Evolutionary conservation across 2,329 filamentous ascomycete genomes (phyloP).

Genomic region (Pseudodiploospora longispora): DNA sequence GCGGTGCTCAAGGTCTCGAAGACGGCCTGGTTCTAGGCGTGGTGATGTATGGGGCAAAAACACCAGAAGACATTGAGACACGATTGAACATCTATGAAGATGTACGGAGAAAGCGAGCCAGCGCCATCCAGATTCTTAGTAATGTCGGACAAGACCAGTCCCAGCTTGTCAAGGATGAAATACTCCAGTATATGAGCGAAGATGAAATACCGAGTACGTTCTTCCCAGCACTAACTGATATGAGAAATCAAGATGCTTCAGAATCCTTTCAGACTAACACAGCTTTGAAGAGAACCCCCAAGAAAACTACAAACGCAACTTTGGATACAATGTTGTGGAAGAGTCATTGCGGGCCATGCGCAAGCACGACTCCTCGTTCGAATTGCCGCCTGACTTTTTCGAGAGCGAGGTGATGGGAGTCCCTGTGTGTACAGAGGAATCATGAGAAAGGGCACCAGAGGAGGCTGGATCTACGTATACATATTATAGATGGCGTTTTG

Average conservation of each 20-base stretch:
- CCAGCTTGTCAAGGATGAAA: slow-evolving; percentile 19
- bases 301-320: slow-evolving; percentile 11
- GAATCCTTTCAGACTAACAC: too few relatives aligned
- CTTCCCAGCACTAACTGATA: background rate
- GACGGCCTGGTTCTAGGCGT: slow-evolving; percentile 26
- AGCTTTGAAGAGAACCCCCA: slow-evolving; percentile 2
- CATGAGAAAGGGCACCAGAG: too few relatives aligned
- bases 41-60: slow-evolving; percentile 16
- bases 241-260: too few relatives aligned
- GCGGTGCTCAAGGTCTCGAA: slow-evolving; percentile 27
- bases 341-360: slow-evolving; percentile 13
- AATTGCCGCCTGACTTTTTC: slow-evolving; percentile 14
- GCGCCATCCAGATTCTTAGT: slow-evolving; percentile 30
- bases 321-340: slow-evolving; percentile 14
- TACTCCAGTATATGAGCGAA: slow-evolving; percentile 17
- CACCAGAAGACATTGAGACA: slow-evolving; percentile 12
- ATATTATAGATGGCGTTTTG: too few relatives aligned
- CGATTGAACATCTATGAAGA: slow-evolving; percentile 18
- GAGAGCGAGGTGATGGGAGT: slow-evolving; percentile 11
- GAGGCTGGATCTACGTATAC: too few relatives aligned
- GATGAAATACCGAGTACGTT: slow-evolving; percentile 23
- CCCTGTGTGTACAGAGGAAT: background rate
- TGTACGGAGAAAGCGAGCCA: slow-evolving; percentile 20
- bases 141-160: slow-evolving; percentile 27
- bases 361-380: slow-evolving; percentile 10